These are phyloP conservation scores for Hansenula anomala DNA, from an alignment of 1,139 yeast species.

Conservation along the genomic window DNA sequence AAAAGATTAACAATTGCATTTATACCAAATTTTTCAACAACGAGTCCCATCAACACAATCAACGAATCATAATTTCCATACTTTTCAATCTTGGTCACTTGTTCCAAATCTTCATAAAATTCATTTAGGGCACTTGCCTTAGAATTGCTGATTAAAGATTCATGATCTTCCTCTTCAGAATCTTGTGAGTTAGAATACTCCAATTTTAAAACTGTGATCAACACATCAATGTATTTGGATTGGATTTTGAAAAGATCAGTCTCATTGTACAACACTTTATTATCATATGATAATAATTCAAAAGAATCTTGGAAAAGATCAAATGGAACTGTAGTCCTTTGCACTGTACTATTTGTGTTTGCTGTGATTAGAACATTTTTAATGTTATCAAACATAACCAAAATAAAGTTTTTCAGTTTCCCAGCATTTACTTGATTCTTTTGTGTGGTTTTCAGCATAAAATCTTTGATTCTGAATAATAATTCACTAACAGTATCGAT, in stretches of 20 bases:
- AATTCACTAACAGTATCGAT: constrained; percentile 69
- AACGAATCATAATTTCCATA: constrained; percentile 25
- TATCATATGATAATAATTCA: constrained; percentile 8
- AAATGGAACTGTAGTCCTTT: constrained; percentile 20
- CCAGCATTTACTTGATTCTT: background rate
- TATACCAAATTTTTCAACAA: constrained; percentile 37
- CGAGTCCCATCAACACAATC: constrained; percentile 26
- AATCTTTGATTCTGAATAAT: constrained; percentile 25
- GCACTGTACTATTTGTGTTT: constrained; percentile 14
- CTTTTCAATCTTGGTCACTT: constrained; percentile 18
- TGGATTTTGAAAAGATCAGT: constrained; percentile 8
- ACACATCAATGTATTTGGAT: constrained; percentile 13
- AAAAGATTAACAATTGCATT: constrained; percentile 42
- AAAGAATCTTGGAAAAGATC: constrained; percentile 20
- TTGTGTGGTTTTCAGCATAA: background rate
- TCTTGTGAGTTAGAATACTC: constrained; percentile 21
- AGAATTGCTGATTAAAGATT: constrained; percentile 24
- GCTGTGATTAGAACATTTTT: constrained; percentile 12
- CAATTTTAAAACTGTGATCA: constrained; percentile 11
- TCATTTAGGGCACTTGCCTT: constrained; percentile 17
- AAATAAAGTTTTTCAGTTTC: constrained; percentile 2
- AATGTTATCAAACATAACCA: constrained; percentile 15
- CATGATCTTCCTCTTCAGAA: constrained; percentile 22
- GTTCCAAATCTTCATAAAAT: constrained; percentile 23
- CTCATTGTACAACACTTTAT: background rate